Evolutionary conservation across 2,329 filamentous ascomycete species (phyloP).

Genomic region (Arthrinium phaeospermum): DNA sequence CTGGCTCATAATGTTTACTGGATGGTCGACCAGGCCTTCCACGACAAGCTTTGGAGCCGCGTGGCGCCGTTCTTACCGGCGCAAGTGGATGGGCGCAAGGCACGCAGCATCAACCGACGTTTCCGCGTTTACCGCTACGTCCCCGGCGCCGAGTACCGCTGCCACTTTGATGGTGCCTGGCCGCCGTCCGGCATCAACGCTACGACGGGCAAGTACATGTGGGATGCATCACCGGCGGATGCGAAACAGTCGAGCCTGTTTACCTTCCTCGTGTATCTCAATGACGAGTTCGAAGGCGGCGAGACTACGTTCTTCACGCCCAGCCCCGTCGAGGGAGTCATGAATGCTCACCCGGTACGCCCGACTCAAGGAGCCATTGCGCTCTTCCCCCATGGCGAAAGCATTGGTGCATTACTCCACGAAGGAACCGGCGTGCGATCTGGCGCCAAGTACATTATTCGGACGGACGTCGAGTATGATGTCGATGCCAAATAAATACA

Average conservation of each 20-base stretch:
- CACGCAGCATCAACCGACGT: conserved; percentile 69
- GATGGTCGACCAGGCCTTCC: conserved; percentile 68
- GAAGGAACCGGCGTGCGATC: conserved; percentile 74
- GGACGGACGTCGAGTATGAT: conserved; percentile 75
- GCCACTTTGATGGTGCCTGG: conserved; percentile 76
- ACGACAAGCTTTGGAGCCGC: conserved; percentile 67
- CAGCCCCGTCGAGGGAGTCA: conserved; percentile 64
- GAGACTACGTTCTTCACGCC: conserved; percentile 76
- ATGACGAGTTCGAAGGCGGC: conserved; percentile 74
- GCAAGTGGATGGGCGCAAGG: conserved; percentile 59
- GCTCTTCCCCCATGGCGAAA: conserved; percentile 73
- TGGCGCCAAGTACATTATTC: conserved; percentile 71
- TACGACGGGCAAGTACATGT: conserved; percentile 62
- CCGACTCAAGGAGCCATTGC: conserved; percentile 73
- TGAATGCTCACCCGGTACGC: conserved; percentile 73
- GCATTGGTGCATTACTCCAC: conserved; percentile 68
- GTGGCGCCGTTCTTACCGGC: conserved; percentile 63
- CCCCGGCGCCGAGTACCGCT: conserved; percentile 73
- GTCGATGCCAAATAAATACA: conserved; percentile 42
- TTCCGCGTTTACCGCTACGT: conserved; percentile 77
- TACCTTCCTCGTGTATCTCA: conserved; percentile 72
- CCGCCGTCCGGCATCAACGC: conserved; percentile 69
- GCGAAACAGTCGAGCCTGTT: conserved; percentile 71
- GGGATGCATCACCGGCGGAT: conserved; percentile 65
- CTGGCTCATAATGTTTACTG: conserved; percentile 78